A percentile compares a stretch with the other conserved stretches of the same genome.
Evolutionary conservation across 2,329 filamentous ascomycete genomes (phyloP).

Genomic region (Scedosporium aurantiacum): DNA sequence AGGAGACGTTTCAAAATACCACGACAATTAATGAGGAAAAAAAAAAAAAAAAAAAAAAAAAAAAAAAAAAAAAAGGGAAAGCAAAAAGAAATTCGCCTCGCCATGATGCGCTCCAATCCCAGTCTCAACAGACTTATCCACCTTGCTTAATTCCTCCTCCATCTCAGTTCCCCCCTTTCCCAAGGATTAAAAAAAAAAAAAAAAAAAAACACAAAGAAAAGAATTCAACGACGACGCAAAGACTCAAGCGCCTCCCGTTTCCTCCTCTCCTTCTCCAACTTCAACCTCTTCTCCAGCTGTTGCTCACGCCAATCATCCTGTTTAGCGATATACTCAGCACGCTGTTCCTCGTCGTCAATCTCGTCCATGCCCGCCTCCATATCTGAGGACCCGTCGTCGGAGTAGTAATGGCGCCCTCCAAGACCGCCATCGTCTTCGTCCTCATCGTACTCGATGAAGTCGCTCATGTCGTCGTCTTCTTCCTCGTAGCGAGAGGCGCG

Average conservation of each 20-base stretch:
- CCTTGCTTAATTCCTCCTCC: too few species aligned
- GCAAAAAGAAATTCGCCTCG: too few species aligned
- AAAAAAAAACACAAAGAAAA: background rate
- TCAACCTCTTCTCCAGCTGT: conserved; percentile 48
- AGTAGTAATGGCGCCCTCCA: conserved; percentile 27
- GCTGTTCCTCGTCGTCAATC: conserved; percentile 59
- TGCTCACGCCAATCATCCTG: conserved; percentile 58
- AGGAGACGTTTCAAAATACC: background rate
- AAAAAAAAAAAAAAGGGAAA: too few species aligned
- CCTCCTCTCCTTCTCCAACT: conserved; percentile 49
- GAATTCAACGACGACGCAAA: conserved; percentile 13
- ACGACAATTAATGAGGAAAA: background rate
- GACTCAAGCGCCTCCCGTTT: conserved; percentile 31
- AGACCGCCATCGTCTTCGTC: conserved; percentile 34
- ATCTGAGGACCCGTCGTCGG: conserved; percentile 58
- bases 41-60: background rate
- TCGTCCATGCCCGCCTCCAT: conserved; percentile 71
- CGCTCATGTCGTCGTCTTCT: conserved; percentile 48
- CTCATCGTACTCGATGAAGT: conserved; percentile 51
- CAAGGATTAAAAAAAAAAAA: background rate
- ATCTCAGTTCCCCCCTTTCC: too few species aligned
- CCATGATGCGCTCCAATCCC: too few species aligned
- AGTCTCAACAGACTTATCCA: too few species aligned
- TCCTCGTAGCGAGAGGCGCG: conserved; percentile 36
- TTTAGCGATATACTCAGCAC: conserved; percentile 50